A percentile compares a stretch with the other conserved stretches of the same genome.
Evolutionary conservation across 495 filamentous ascomycete genomes (phyloP).

Genomic region (Chaetomium fimeti): DNA sequence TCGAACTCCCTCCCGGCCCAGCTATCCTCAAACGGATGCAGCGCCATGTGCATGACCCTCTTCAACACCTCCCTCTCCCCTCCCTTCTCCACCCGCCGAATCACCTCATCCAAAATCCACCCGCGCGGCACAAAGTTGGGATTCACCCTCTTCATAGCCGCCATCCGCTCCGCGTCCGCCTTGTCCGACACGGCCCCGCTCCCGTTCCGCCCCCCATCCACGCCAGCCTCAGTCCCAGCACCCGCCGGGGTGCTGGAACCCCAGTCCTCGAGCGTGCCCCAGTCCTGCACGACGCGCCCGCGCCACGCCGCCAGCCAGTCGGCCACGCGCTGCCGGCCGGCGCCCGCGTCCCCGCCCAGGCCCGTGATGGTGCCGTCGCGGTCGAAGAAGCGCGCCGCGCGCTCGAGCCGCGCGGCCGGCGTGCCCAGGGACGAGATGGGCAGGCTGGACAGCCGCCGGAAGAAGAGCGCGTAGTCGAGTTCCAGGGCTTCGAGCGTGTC

Average conservation of each 20-base stretch:
- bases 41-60: constrained; percentile 72
- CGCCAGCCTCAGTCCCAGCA: background rate
- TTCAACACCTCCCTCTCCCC: constrained; percentile 76
- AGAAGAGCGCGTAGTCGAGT: constrained; percentile 90
- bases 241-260: background rate
- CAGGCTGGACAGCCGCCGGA: constrained; percentile 67
- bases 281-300: constrained; percentile 66
- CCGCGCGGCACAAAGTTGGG: constrained; percentile 85
- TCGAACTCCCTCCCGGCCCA: constrained; percentile 57
- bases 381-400: constrained; percentile 60
- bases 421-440: constrained; percentile 58
- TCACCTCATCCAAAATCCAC: constrained; percentile 93
- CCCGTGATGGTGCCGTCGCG: constrained; percentile 45
- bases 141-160: constrained; percentile 78
- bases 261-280: constrained; percentile 48
- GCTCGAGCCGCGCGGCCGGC: constrained; percentile 55
- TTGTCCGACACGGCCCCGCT: constrained; percentile 35
- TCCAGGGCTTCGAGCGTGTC: constrained; percentile 76
- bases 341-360: constrained; percentile 32
- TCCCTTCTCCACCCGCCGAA: constrained; percentile 78
- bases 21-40: constrained; percentile 77
- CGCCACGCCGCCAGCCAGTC: constrained; percentile 77
- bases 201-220: background rate
- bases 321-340: constrained; percentile 61
- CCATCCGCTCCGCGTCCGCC: constrained; percentile 60